Evolutionary conservation across 805 yeast genomes (phyloP).

Genomic region (Teunomyces kruisii): DNA sequence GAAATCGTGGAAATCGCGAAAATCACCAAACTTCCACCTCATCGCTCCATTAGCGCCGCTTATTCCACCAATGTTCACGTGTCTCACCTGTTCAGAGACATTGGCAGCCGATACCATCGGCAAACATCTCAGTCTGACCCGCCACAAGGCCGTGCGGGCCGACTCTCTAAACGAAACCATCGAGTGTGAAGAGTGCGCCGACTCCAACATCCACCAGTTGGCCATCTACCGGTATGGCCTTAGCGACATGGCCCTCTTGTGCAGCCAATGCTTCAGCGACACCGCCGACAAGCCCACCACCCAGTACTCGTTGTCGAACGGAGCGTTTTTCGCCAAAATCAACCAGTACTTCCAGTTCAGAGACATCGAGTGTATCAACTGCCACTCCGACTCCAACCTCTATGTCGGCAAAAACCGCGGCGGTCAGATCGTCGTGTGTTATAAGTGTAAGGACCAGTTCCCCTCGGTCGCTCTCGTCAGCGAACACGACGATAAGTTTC

Average conservation of each 20-base stretch:
- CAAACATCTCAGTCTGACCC: constrained; percentile 51
- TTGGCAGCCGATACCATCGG: constrained; percentile 41
- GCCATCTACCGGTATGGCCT: constrained; percentile 54
- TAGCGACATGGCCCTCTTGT: constrained; percentile 51
- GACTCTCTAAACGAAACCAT: constrained; percentile 36
- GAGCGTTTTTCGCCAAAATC: constrained; percentile 52
- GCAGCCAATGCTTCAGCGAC: constrained; percentile 41
- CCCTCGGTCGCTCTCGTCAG: constrained; percentile 29
- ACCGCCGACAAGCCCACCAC: constrained; percentile 43
- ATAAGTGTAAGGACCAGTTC: constrained; percentile 36
- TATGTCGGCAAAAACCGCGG: constrained; percentile 27
- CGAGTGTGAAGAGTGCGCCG: constrained; percentile 57
- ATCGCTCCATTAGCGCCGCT: not conserved
- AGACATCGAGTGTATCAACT: constrained; percentile 48
- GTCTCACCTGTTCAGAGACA: constrained; percentile 45
- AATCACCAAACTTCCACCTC: not conserved
- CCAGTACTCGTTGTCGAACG: constrained; percentile 52
- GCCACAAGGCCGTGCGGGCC: constrained; percentile 50
- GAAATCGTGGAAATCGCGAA: not conserved
- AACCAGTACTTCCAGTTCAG: constrained; percentile 48
- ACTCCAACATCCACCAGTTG: constrained; percentile 53
- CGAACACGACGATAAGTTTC: constrained; percentile 48
- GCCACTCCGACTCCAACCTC: constrained; percentile 44
- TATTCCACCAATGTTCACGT: constrained; percentile 27
- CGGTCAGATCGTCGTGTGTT: constrained; percentile 38